phyloP scores from a whole-genome alignment of 352 stramenopile species.

The Blastocystis sp. region DNA sequence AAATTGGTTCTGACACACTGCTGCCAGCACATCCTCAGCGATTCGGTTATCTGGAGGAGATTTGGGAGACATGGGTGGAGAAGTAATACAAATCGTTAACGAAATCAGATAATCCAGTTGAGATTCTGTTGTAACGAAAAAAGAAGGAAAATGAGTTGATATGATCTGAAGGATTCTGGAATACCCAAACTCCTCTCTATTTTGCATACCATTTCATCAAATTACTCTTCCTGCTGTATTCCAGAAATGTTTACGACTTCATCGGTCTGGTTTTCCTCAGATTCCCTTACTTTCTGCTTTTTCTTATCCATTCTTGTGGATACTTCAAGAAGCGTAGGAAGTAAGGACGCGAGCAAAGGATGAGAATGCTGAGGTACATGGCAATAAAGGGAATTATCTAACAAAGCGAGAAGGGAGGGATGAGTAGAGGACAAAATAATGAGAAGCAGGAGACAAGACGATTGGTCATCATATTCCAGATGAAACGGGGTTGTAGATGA shows the following conservation, averaged over 20 bases:
- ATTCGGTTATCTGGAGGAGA: background rate
- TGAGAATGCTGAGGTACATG: background rate
- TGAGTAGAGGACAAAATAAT: background rate
- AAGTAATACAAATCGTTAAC: background rate
- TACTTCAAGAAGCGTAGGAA: background rate
- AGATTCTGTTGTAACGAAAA: background rate
- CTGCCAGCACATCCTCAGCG: conserved; percentile 1
- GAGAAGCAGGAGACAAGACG: background rate
- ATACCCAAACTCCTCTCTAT: conserved; percentile 8
- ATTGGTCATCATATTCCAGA: background rate
- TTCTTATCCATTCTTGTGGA: background rate
- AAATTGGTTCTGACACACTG: conserved; percentile 45
- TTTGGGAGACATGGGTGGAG: background rate
- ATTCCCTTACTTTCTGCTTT: background rate
- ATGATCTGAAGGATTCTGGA: conserved; percentile 35
- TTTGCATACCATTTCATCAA: background rate
- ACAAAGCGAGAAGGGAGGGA: background rate
- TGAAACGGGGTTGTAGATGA: background rate
- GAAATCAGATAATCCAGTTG: background rate
- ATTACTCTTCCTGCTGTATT: background rate
- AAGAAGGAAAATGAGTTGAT: conserved; percentile 13
- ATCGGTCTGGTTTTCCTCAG: conserved; percentile 35
- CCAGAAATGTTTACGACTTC: background rate
- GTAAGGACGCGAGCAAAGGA: background rate
- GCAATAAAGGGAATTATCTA: background rate